These are phyloP conservation scores for Penicillium pancosmium DNA, from an alignment of 495 filamentous ascomycete genomes.

Conservation along the genomic window DNA sequence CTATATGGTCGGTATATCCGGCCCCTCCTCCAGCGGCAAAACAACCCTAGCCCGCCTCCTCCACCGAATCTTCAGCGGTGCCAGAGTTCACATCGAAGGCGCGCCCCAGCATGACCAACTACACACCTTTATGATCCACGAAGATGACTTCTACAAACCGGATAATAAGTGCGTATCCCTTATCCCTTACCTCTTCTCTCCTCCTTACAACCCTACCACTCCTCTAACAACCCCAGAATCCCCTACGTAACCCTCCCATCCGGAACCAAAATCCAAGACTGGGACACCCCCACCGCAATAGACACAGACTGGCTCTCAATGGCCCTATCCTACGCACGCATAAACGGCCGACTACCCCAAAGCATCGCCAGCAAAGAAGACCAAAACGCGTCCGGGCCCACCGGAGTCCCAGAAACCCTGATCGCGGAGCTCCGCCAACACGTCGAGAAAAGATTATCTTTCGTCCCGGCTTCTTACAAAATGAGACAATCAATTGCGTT, in stretches of 20 bases:
- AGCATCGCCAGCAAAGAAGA: no score
- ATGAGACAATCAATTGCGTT: conserved; percentile 44
- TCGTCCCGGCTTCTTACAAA: conserved; percentile 55
- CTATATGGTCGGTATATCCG: conserved; percentile 71
- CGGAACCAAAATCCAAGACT: conserved; percentile 67
- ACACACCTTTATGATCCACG: conserved; percentile 75
- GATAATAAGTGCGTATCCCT: conserved; percentile 61
- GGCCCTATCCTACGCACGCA: conserved; percentile 63
- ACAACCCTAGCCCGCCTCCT: conserved; percentile 77
- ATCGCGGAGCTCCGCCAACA: no score
- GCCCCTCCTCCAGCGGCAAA: conserved; percentile 78
- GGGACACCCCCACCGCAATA: conserved; percentile 81
- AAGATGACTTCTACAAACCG: conserved; percentile 89
- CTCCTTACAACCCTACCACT: conserved; percentile 5
- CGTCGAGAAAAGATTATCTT: conserved; percentile 19
- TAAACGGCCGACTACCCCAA: conserved; percentile 49
- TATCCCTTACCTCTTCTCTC: no score
- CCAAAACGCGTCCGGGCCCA: no score
- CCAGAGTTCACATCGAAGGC: conserved; percentile 3
- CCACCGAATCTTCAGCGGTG: conserved; percentile 62
- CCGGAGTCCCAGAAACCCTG: no score
- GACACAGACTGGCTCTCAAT: conserved; percentile 64
- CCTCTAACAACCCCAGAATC: conserved; percentile 46
- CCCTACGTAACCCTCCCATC: conserved; percentile 49
- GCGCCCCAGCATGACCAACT: conserved; percentile 12